phyloP scores from a whole-genome alignment of 2,329 filamentous ascomycete genomes.

The Trichoderma arundinaceum region DNA sequence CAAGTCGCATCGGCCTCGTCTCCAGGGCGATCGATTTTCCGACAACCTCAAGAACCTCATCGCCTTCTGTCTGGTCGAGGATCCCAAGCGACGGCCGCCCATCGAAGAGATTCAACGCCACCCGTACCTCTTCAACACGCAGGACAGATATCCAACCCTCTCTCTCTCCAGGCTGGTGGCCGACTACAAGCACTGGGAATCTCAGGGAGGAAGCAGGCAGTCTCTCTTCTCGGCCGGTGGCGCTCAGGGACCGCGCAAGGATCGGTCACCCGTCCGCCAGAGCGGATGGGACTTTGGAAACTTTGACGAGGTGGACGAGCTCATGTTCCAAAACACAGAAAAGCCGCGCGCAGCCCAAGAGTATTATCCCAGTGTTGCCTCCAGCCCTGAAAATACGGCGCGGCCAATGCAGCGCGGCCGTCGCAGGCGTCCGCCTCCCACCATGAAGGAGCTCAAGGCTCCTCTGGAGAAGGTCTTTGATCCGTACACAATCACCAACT shows the following conservation, averaged over 20 bases:
- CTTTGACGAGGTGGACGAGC: conserved; percentile 29
- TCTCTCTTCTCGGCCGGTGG: conserved; percentile 61
- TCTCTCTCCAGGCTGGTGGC: conserved; percentile 66
- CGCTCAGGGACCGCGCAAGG: conserved; percentile 48
- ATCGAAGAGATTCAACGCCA: conserved; percentile 67
- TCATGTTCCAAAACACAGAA: conserved; percentile 29
- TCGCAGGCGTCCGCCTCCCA: conserved; percentile 51
- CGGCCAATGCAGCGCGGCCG: conserved; percentile 35
- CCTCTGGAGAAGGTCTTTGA: conserved; percentile 57
- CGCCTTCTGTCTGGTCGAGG: conserved; percentile 64
- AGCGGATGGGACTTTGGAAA: conserved; percentile 65
- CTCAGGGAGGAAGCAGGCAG: conserved; percentile 67
- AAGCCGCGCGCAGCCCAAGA: conserved; percentile 17
- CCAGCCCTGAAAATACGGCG: conserved; percentile 25
- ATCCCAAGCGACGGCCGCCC: conserved; percentile 61
- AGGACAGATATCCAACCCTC: conserved; percentile 62
- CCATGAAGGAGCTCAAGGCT: conserved; percentile 48
- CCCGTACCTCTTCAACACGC: conserved; percentile 65
- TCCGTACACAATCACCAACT: conserved; percentile 54
- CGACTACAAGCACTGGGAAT: conserved; percentile 72
- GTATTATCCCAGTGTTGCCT: conserved; percentile 18
- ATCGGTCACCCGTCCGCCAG: conserved; percentile 48
- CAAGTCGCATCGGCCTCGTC: conserved; percentile 56
- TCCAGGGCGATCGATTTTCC: conserved; percentile 65
- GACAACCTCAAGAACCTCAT: conserved; percentile 62